Base-by-base conservation (phyloP, 2,329 filamentous ascomycete species). In the Aspergillus tubingensis region DNA sequence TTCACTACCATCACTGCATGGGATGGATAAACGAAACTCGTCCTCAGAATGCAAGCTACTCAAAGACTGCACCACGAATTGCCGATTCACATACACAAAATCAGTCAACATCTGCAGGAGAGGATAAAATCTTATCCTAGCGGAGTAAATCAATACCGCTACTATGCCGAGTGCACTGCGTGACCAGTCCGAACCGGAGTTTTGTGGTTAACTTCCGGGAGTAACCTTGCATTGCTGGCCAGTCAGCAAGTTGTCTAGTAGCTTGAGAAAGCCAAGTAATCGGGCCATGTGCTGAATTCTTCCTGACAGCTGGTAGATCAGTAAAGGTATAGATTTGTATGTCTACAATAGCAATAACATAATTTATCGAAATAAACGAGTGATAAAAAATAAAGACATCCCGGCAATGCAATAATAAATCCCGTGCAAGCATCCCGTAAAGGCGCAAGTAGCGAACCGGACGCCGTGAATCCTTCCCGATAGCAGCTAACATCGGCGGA, bases 71-170 rank as follows among this genome's bases (percentile, higher is more conserved):
- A 49, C 44, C 3, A 49, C 44, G 10, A 50, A 11, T 17, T 50
- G 25, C 47, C n/a, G 44, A 49, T n/a, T 23, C 44, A 8, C 15
- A 8, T 7, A 27, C 15, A 23, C 50, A 57, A 54, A 54, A 62
- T 61, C 54, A 49, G 30, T 60, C 68, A 59, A 54, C 67, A 36
- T 36, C 57, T 27, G 38, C 39, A 50, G 23, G 38, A 65, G 64
- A 66, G 44, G 23, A n/a, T 65, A 69, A 68, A 21, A 59, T 8
- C 44, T 70, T 53, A 65, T 60, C 69, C 66, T 17, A 17, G 21
- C 58, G 58, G 61, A 58, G 44, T 51, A 58, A 38, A 54, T 54
- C 58, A 41, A 44, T 25, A 58, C 61, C 60, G 60, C n/a, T 13
- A 25, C 8, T n/a, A 48, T 19, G 25, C 25, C 23, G 47, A 30